Percentiles rank a stretch among this genome's conserved stretches.
These are phyloP conservation scores for Komagataella pseudopastoris DNA, from an alignment of 805 yeast species.

Conservation along the genomic window DNA sequence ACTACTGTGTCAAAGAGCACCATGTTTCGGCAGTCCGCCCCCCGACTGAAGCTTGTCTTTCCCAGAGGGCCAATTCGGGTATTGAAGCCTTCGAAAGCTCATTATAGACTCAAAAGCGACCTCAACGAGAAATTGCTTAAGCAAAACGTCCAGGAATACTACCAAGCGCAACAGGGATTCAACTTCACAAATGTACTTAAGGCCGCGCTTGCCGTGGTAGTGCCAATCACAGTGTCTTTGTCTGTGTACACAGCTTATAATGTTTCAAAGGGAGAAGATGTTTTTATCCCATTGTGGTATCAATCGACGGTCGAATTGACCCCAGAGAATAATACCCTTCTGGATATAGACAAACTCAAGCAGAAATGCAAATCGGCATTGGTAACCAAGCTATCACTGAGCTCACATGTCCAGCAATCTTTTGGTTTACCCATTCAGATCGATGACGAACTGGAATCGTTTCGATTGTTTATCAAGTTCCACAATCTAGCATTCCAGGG, in stretches of 20 bases:
- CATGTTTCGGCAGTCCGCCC: not conserved
- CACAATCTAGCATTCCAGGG: constrained; percentile 17
- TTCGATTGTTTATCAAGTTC: constrained; percentile 17
- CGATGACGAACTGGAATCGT: constrained; percentile 12
- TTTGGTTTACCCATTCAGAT: constrained; percentile 19
- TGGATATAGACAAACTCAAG: constrained; percentile 16
- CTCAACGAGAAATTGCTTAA: not conserved
- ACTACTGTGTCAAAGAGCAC: not conserved
- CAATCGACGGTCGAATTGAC: constrained; percentile 13
- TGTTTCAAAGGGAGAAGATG: constrained; percentile 14
- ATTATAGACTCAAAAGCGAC: not conserved
- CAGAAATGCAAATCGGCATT: constrained; percentile 12
- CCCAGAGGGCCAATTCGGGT: not conserved
- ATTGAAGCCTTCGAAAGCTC: not conserved
- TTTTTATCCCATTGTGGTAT: constrained; percentile 18
- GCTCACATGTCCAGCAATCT: constrained; percentile 11
- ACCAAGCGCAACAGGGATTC: not conserved
- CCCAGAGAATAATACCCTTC: constrained; percentile 13
- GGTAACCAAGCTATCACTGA: constrained; percentile 16
- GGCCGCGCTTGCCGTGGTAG: not conserved
- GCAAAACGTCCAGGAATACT: not conserved
- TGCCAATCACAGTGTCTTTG: constrained; percentile 10
- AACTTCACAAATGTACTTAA: not conserved
- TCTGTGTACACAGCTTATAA: constrained; percentile 16
- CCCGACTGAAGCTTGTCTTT: not conserved